Evolutionary conservation across 1,284 basidiomycete genomes (phyloP).

Genomic region (Schizopora paradoxa): DNA sequence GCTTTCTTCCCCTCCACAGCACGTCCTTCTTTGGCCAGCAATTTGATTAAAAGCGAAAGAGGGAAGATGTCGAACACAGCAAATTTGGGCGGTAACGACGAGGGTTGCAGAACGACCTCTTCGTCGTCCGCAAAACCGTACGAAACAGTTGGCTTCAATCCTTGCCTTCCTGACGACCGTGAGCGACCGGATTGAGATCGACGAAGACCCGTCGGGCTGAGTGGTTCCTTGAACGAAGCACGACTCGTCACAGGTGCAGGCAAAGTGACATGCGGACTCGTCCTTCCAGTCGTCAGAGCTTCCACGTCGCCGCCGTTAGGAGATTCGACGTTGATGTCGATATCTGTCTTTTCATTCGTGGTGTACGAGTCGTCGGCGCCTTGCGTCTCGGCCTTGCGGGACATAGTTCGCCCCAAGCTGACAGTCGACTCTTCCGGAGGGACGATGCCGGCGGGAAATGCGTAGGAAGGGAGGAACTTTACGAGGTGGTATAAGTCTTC

Average conservation of each 20-base stretch:
- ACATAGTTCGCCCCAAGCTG: constrained; percentile 8
- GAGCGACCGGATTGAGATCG: constrained; percentile 10
- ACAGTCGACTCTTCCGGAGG: constrained; percentile 32
- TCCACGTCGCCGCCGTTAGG: not conserved
- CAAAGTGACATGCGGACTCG: constrained; percentile 1
- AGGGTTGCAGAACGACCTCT: constrained; percentile 49
- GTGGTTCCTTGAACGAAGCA: no score
- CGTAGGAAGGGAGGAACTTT: constrained; percentile 64
- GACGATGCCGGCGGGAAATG: constrained; percentile 50
- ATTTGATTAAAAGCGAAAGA: constrained; percentile 53
- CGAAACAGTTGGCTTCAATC: constrained; percentile 5
- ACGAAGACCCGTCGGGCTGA: no score
- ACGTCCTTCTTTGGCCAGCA: constrained; percentile 41
- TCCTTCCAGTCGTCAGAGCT: not conserved
- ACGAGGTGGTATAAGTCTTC: constrained; percentile 61
- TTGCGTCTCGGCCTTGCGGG: constrained; percentile 1
- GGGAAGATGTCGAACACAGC: constrained; percentile 64
- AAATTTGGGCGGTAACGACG: constrained; percentile 57
- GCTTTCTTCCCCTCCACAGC: constrained; percentile 55
- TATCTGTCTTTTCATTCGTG: not conserved
- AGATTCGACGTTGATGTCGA: not conserved
- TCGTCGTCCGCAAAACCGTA: constrained; percentile 26
- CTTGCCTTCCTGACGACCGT: not conserved
- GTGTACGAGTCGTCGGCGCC: constrained; percentile 4
- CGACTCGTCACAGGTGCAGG: not conserved